Conservation (phyloP, 2,329 filamentous ascomycete genomes). For the Fusarium duplospermum region DNA sequence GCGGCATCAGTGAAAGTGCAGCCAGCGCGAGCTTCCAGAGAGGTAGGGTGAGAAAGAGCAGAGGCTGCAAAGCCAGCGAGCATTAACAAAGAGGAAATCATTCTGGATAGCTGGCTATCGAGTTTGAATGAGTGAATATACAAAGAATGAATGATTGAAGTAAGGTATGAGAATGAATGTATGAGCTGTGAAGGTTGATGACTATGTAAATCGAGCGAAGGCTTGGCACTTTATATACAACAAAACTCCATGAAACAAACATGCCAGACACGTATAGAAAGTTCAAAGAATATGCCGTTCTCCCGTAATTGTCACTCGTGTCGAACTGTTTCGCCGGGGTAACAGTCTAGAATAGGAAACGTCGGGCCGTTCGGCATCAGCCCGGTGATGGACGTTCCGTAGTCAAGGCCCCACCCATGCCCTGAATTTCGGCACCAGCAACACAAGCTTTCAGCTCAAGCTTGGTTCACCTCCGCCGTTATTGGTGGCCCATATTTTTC, state of each 20-base stretch:
- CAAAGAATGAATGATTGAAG: background rate
- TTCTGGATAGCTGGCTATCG: background rate
- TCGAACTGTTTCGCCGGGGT: background rate
- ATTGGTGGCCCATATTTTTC: slow-evolving; percentile 34
- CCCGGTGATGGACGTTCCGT: background rate
- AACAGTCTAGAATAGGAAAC: slow-evolving; percentile 12
- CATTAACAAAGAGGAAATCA: slow-evolving; percentile 38
- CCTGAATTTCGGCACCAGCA: background rate
- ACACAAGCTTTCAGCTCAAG: background rate
- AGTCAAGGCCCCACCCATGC: slow-evolving; percentile 11
- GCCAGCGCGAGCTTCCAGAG: slow-evolving; percentile 34
- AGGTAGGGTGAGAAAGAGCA: slow-evolving; percentile 36
- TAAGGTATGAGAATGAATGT: slow-evolving; percentile 7
- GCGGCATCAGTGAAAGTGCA: slow-evolving; percentile 68
- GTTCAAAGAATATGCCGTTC: slow-evolving; percentile 12
- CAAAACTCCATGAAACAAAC: background rate
- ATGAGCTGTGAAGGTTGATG: background rate
- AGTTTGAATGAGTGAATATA: slow-evolving; percentile 1
- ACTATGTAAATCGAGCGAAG: background rate
- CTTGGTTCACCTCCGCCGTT: background rate
- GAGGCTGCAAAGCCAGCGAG: slow-evolving; percentile 45
- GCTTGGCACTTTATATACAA: background rate
- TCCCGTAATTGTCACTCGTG: slow-evolving; percentile 16
- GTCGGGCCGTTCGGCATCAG: slow-evolving; percentile 5
- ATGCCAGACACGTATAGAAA: background rate